phyloP scores from a whole-genome alignment of 208 protist species.

The Vickermania spadyakhi region DNA sequence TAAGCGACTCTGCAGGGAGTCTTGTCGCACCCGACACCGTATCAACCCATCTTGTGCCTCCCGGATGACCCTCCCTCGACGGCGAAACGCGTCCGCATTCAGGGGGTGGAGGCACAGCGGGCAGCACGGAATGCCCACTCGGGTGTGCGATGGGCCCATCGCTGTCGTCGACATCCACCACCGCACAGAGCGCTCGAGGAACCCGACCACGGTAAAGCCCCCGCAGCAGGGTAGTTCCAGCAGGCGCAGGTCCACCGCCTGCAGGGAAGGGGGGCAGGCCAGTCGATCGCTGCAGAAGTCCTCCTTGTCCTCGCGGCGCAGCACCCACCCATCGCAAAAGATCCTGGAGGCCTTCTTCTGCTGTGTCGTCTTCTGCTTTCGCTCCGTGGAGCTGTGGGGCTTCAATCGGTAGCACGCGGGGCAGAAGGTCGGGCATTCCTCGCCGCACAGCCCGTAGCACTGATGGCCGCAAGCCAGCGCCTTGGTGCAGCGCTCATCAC shows the following conservation, averaged over 20 bases:
- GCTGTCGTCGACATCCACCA: neutral
- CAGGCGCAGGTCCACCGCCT: neutral
- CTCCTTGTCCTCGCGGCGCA: neutral
- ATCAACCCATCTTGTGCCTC: neutral
- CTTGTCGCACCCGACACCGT: neutral
- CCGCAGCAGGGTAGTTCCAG: neutral
- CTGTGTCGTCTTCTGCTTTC: neutral
- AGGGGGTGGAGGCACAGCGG: neutral
- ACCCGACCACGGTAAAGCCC: neutral
- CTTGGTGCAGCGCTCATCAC: conserved; percentile 18
- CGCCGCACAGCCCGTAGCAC: conserved; percentile 41
- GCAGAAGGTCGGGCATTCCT: conserved; percentile 25
- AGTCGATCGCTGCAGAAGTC: neutral
- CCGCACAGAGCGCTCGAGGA: neutral
- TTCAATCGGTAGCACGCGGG: conserved; percentile 8
- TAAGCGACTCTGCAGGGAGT: no score
- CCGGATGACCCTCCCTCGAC: neutral
- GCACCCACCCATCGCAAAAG: neutral
- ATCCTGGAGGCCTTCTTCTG: neutral
- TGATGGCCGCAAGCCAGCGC: conserved; percentile 7
- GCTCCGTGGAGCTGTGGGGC: no score
- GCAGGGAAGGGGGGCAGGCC: neutral
- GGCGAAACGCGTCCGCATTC: neutral
- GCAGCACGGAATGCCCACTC: neutral
- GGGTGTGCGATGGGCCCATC: neutral